Evolutionary conservation across 2,329 filamentous ascomycete genomes (phyloP), one percentile per base, ranked within the genome.

Genomic region (Clathrospora elynae): DNA sequence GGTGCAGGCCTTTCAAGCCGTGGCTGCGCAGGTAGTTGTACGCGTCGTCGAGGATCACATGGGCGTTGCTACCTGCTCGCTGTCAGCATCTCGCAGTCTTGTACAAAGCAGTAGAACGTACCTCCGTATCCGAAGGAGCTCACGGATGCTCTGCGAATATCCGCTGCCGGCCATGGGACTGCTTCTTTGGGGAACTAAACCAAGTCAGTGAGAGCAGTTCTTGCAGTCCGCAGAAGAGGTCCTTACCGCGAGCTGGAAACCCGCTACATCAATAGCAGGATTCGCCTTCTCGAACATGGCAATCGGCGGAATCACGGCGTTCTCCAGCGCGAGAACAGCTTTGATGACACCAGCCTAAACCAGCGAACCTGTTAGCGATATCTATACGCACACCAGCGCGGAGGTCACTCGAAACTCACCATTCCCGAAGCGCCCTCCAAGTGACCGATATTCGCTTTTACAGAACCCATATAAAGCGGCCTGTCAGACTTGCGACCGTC

Each of bases 321-420:
- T 60, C 76, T 10, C 78, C 52, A 60, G 23, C 17, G 44, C 34
- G 5, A 52, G 29, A n/a, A 51, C 35, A 4, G 66, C 62, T 31
- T 61, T 61, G 32, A 61, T 43, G 6, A 61, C n/a, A 2, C 40
- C 37, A 4, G 53, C 49, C n/a, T n/a, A n/a, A n/a, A n/a, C n/a
- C n/a, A n/a, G n/a, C n/a, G n/a, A n/a, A n/a, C n/a, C n/a, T n/a
- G n/a, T n/a, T n/a, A n/a, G n/a, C n/a, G n/a, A n/a, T n/a, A n/a
- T n/a, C n/a, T n/a, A n/a, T n/a, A n/a, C n/a, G n/a, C n/a, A n/a
- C n/a, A n/a, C n/a, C n/a, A n/a, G n/a, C n/a, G n/a, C n/a, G n/a
- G n/a, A n/a, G n/a, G n/a, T n/a, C n/a, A n/a, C n/a, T n/a, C n/a
- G n/a, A n/a, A n/a, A n/a, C n/a, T n/a, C n/a, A n/a, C n/a, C 10